A percentile compares a stretch with the other conserved stretches of the same genome.
phyloP scores from a whole-genome alignment of 306 rosid species.

The Nissolia schottii region DNA sequence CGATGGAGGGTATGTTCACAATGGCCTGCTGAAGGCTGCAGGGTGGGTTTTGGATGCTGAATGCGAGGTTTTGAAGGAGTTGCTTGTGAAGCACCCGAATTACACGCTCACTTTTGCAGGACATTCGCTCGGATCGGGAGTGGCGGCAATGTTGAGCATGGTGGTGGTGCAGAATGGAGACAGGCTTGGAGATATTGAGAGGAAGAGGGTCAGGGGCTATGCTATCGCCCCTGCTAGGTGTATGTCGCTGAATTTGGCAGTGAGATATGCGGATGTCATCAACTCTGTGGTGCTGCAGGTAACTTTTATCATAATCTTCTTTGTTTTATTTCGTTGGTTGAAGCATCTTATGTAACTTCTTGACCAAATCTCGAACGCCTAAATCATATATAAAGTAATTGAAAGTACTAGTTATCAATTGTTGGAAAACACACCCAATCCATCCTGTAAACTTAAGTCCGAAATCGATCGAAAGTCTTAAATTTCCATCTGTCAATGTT shows the following conservation, averaged over 20 bases:
- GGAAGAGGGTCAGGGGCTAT: slow-evolving; percentile 76
- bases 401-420: neutral
- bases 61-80: slow-evolving; percentile 51
- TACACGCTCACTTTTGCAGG: slow-evolving; percentile 83
- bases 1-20: slow-evolving; percentile 96
- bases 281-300: slow-evolving; percentile 92
- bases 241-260: slow-evolving; percentile 83
- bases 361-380: neutral
- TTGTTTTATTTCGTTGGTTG: neutral
- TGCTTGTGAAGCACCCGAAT: slow-evolving; percentile 54
- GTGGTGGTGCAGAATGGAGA: slow-evolving; percentile 64
- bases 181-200: slow-evolving; percentile 63
- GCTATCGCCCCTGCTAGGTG: slow-evolving; percentile 96
- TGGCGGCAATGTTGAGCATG: slow-evolving; percentile 69
- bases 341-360: slow-evolving; percentile 3
- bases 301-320: slow-evolving; percentile 30
- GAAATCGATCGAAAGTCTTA: too few relatives aligned
- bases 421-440: neutral
- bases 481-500: neutral
- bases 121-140: slow-evolving; percentile 93
- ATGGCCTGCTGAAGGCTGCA: slow-evolving; percentile 85
- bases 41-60: slow-evolving; percentile 68
- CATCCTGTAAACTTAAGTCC: neutral
- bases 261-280: slow-evolving; percentile 90
- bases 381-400: neutral